These are phyloP conservation scores for Yamadazyma aaseri DNA, from an alignment of 1,139 yeast genomes.

Conservation along the genomic window DNA sequence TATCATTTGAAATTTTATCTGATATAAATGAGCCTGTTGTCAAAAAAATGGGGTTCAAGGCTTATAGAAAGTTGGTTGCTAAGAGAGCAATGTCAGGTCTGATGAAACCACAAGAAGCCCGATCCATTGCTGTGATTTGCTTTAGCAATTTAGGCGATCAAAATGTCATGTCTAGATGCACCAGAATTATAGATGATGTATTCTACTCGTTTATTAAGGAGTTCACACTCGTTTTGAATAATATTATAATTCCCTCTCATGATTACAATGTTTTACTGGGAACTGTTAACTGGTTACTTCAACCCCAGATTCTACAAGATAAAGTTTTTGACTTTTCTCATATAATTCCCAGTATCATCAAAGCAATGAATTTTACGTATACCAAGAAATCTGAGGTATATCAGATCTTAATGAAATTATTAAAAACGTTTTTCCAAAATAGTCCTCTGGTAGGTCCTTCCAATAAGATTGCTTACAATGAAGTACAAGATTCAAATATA, in stretches of 20 bases:
- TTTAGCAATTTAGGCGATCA: slow-evolving; percentile 4
- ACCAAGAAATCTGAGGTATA: slow-evolving; percentile 5
- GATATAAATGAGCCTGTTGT: slow-evolving; percentile 2
- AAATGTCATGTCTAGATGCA: slow-evolving; percentile 1
- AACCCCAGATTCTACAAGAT: slow-evolving; percentile 4
- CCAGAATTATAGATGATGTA: slow-evolving; percentile 3
- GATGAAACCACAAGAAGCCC: slow-evolving; percentile 3
- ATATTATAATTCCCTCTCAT: slow-evolving; percentile 5
- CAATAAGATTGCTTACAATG: slow-evolving; percentile 5
- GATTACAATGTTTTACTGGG: slow-evolving; percentile 4
- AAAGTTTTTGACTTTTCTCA: slow-evolving; percentile 3
- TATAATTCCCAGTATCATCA: slow-evolving; percentile 5
- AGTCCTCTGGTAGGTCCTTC: slow-evolving; percentile 5
- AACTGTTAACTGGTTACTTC: slow-evolving; percentile 6
- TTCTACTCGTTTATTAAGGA: slow-evolving; percentile 3
- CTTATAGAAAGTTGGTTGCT: slow-evolving; percentile 4
- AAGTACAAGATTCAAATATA: slow-evolving; percentile 4
- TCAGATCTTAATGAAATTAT: slow-evolving; percentile 4
- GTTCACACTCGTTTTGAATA: slow-evolving; percentile 1
- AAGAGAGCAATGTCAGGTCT: slow-evolving; percentile 3
- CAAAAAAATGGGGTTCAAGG: slow-evolving; percentile 3
- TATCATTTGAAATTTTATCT: slow-evolving; percentile 3
- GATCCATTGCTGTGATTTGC: slow-evolving; percentile 3
- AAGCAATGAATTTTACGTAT: slow-evolving; percentile 5
- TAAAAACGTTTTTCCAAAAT: slow-evolving; percentile 5